Evolutionary conservation across 768 basidiomycete genomes (phyloP).

Genomic region (Suillus placidus): DNA sequence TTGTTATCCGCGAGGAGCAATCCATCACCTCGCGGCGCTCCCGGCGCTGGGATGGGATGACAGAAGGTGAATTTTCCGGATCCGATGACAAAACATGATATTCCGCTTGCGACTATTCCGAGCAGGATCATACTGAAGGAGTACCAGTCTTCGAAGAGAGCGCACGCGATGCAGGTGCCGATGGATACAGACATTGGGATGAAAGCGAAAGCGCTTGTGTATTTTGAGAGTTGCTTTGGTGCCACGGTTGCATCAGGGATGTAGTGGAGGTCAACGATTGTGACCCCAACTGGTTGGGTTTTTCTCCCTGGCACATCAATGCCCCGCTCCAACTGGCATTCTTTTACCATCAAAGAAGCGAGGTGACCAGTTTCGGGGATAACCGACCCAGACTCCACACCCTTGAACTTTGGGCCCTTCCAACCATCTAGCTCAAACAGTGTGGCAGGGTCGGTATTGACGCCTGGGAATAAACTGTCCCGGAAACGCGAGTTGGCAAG

Average conservation of each 20-base stretch:
- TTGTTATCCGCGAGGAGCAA: constrained; percentile 26
- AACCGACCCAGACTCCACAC: constrained; percentile 34
- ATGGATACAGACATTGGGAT: constrained; percentile 35
- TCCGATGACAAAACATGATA: constrained; percentile 37
- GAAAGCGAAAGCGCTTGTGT: constrained; percentile 29
- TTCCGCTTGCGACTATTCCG: constrained; percentile 34
- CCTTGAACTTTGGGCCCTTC: constrained; percentile 37
- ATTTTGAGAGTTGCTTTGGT: constrained; percentile 23
- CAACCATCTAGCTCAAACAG: constrained; percentile 35
- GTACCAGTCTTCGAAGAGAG: constrained; percentile 35
- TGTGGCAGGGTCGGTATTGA: constrained; percentile 34
- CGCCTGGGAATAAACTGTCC: constrained; percentile 38
- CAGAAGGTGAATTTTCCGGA: constrained; percentile 32
- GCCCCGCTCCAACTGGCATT: constrained; percentile 19
- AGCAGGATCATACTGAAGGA: constrained; percentile 38
- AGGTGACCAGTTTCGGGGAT: constrained; percentile 36
- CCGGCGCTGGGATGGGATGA: constrained; percentile 29
- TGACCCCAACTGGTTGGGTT: constrained; percentile 28
- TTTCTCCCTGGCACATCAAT: constrained; percentile 26
- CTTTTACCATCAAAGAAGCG: constrained; percentile 32
- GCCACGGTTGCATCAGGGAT: constrained; percentile 20
- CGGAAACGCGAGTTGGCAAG: constrained; percentile 38
- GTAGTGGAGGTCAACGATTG: constrained; percentile 30
- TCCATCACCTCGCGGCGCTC: constrained; percentile 35
- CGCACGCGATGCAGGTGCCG: constrained; percentile 32